Evolutionary conservation across 345 rosid genomes (phyloP).

Genomic region (Eutrema yunnanense): DNA sequence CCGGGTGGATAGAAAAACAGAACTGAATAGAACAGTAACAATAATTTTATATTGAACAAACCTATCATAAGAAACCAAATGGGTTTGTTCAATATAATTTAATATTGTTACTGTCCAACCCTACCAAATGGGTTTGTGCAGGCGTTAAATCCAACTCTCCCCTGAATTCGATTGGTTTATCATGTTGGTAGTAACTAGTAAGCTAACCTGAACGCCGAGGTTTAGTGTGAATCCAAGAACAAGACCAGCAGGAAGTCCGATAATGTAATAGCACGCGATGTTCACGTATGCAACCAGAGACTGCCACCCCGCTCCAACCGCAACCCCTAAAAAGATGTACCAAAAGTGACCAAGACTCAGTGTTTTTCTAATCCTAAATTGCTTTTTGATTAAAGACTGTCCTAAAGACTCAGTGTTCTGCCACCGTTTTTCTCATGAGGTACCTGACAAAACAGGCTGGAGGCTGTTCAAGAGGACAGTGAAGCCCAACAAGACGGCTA

Average conservation of each 20-base stretch:
- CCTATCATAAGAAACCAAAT: too few species aligned
- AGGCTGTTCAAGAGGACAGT: slow-evolving; percentile 83
- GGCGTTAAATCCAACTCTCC: not conserved
- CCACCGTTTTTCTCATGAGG: not conserved
- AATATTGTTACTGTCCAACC: not conserved
- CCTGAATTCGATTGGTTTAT: not conserved
- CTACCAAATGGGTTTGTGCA: not conserved
- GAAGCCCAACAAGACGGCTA: slow-evolving; percentile 59
- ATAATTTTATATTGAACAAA: too few species aligned
- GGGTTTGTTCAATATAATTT: too few species aligned
- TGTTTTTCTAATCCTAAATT: not conserved
- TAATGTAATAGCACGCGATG: slow-evolving; percentile 71
- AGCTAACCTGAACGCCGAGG: slow-evolving; percentile 54
- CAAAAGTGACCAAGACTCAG: not conserved
- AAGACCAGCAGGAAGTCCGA: slow-evolving; percentile 84
- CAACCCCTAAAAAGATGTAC: slow-evolving; percentile 50
- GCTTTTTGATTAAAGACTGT: not conserved
- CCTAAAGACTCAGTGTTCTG: too few species aligned
- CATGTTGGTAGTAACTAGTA: not conserved
- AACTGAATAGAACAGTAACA: too few species aligned
- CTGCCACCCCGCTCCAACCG: slow-evolving; percentile 99
- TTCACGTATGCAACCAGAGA: slow-evolving; percentile 75
- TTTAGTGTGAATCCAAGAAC: slow-evolving; percentile 69
- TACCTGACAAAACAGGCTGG: slow-evolving; percentile 87
- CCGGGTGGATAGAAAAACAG: too few species aligned